Evolutionary conservation across 2,329 filamentous ascomycete species (phyloP), one percentile per base, ranked within the genome.

Genomic region (Phaeosphaeriaceae sp.): DNA sequence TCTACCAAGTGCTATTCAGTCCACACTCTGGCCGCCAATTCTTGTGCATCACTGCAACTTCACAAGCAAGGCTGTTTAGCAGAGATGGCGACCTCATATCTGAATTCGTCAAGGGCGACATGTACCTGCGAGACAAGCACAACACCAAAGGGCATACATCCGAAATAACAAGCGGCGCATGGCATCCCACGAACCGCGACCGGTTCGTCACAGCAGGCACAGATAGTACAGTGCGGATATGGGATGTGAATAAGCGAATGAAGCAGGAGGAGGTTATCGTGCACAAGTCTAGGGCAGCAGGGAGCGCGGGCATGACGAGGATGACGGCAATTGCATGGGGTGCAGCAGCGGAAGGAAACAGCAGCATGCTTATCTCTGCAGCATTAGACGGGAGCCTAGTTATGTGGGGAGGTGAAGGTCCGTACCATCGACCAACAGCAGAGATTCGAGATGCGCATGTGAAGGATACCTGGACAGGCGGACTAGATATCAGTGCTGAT

Each of bases 131-230:
- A 46, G 94, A 99, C 72, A 95, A 97, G 88, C 85, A 97, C 74
- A 92, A 97, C 71, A 99, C 94, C 4, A 97, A 97, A 71, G 94
- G 94, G 1, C 94, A 99, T 74, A 87, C 97, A 43, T 92, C 92
- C 3, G 94, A 97, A 74, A 84, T 97, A 33, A 92, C 91, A 3
- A 89, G 87, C 17, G 93, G 90, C 17, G 88, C 88, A 32, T 99
- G 94, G 94, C 90, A 93, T 73, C 94, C 94, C 0, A 87, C 86
- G 2, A 87, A 97, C 70, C 87, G 83, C 66, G 92, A 96, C 60
- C 64, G 92, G 0, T 95, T 91, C 68, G 87, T 93, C 20, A 99
- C 94, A 2, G 92, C 92, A 32, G 92, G 92, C 6, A 95, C 92
- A 7, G 94, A 99, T 72, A 97, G 93, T 70, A 99, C 94, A 1